Evolutionary conservation across 306 rosid species (phyloP).

Genomic region (Medicago lupulina): DNA sequence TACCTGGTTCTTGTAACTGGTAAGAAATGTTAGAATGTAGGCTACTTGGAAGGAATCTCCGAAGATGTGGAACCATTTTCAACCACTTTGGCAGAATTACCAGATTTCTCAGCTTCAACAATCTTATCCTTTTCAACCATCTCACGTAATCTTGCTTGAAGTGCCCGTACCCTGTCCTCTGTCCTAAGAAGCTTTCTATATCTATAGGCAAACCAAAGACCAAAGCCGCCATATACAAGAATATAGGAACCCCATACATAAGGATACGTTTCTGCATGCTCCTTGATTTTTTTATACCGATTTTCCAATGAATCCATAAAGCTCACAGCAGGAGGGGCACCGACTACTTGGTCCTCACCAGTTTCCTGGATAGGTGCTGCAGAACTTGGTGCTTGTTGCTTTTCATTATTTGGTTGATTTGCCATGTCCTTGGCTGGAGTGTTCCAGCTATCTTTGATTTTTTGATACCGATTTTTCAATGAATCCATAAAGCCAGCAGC

Average conservation of each 20-base stretch:
- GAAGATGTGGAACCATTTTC: conserved; percentile 58
- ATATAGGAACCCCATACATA: conserved; percentile 88
- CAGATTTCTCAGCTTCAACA: conserved; percentile 62
- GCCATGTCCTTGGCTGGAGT: conserved; percentile 38
- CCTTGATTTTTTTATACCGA: conserved; percentile 61
- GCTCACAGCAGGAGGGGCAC: conserved; percentile 39
- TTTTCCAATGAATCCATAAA: conserved; percentile 54
- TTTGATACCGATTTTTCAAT: conserved; percentile 57
- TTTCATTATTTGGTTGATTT: conserved; percentile 41
- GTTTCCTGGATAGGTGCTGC: conserved; percentile 37
- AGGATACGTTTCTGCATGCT: conserved; percentile 76
- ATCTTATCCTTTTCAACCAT: conserved; percentile 56
- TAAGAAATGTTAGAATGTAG: conserved; percentile 3
- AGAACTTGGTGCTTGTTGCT: conserved; percentile 43
- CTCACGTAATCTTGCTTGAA: conserved; percentile 66
- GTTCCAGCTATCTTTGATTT: conserved; percentile 8
- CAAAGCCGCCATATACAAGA: conserved; percentile 80
- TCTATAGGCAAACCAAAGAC: conserved; percentile 71
- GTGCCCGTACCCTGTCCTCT: conserved; percentile 66
- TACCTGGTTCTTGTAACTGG: conserved; percentile 28
- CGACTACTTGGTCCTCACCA: conserved; percentile 54
- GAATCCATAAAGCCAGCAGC: conserved; percentile 48
- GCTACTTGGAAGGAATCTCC: conserved; percentile 46
- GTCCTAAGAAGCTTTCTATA: conserved; percentile 87
- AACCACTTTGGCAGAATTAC: conserved; percentile 48